These are phyloP conservation scores for Trichophyton schoenleinii DNA, from an alignment of 2,329 filamentous ascomycete genomes.

Conservation along the genomic window DNA sequence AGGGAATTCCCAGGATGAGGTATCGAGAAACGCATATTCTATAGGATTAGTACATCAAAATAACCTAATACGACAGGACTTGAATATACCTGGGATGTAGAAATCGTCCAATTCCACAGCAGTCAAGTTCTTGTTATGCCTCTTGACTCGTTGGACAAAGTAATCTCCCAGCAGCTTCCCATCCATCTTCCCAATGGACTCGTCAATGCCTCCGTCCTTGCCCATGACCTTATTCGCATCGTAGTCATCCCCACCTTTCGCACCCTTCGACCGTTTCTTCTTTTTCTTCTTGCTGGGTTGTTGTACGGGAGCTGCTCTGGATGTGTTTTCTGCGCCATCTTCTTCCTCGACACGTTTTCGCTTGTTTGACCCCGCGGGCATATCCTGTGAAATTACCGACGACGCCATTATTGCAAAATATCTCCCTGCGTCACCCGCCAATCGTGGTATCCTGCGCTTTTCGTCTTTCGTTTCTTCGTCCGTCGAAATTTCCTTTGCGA, in stretches of 20 bases:
- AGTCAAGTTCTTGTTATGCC: slow-evolving; percentile 70
- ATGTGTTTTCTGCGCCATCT: slow-evolving; percentile 19
- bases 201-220: slow-evolving; percentile 63
- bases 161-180: slow-evolving; percentile 72
- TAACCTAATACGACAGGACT: not conserved
- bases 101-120: slow-evolving; percentile 73
- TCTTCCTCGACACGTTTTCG: slow-evolving; percentile 12
- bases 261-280: slow-evolving; percentile 11
- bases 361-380: slow-evolving; percentile 2
- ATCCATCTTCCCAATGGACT: slow-evolving; percentile 70
- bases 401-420: not conserved
- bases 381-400: not conserved
- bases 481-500: not conserved
- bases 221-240: slow-evolving; percentile 31
- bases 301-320: slow-evolving; percentile 17
- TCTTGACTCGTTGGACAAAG: slow-evolving; percentile 62
- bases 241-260: slow-evolving; percentile 16
- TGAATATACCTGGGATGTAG: slow-evolving; percentile 56
- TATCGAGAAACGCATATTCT: slow-evolving; percentile 69
- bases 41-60: no score
- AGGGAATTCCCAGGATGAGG: slow-evolving; percentile 56
- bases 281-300: slow-evolving; percentile 23
- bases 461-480: not conserved
- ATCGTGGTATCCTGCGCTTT: not conserved
- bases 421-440: not conserved